Evolutionary conservation across 176 grass and related monocot genomes (phyloP).

Genomic region (Saccharum spontaneum): DNA sequence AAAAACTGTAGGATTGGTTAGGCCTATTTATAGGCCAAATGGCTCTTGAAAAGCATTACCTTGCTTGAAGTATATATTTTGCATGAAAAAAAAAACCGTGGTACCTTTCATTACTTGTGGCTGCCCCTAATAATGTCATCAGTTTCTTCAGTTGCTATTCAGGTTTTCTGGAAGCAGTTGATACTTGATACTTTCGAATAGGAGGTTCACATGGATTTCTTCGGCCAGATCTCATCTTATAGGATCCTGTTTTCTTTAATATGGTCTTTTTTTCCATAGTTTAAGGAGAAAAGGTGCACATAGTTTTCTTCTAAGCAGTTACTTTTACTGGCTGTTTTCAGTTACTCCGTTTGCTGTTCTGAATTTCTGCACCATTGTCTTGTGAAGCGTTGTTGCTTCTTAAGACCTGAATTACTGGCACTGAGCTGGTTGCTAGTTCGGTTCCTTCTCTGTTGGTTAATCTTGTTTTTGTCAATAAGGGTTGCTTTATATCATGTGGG

Average conservation of each 20-base stretch:
- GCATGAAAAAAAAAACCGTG: no score
- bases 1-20: neutral
- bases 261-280: no score
- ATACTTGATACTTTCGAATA: no score
- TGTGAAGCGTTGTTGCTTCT: neutral
- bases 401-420: neutral
- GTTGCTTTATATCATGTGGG: neutral
- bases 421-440: no score
- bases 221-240: neutral
- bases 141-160: no score
- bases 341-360: neutral
- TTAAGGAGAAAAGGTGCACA: no score
- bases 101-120: no score
- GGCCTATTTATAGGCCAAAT: neutral
- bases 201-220: neutral
- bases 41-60: neutral
- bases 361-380: neutral
- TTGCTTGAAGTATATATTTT: neutral
- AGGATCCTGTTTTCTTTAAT: neutral
- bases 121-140: no score
- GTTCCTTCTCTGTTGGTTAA: neutral
- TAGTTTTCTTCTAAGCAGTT: neutral
- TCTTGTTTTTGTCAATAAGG: neutral
- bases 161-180: neutral
- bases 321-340: neutral